Evolutionary conservation across 2,329 filamentous ascomycete genomes (phyloP), one percentile per base, ranked within the genome.

Genomic region (Akanthomyces muscarius): DNA sequence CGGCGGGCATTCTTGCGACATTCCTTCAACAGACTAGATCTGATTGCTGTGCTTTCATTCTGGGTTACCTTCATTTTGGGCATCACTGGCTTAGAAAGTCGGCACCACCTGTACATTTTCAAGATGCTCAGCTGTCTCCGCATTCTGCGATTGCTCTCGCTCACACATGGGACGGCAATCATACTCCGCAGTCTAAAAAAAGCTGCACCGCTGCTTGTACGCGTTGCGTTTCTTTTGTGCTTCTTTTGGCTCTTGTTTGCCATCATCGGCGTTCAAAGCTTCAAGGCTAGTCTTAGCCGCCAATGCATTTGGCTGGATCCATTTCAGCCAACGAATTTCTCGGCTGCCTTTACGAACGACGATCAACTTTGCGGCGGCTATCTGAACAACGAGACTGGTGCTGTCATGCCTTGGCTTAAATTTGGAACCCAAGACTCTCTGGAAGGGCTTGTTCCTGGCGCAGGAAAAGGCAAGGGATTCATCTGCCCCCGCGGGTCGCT

Each of bases 161-260:
- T 99, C 58, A 99, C 95, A 1, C 93, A 92, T 69, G 95, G 95
- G 68, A 99, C 96, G 63, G 90, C 93, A 60, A 93, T 98, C 63
- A 99, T 99, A 70, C 80, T 99, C 51, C 86, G 92, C 73, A 98
- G 94, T 83, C 76, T 99, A 65, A 99, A 99, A 73, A 96, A 97
- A 73, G 93, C 95, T 1, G 92, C 94, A 0, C 95, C 96, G 2
- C 81, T 97, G 42, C 85, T 99, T 28, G 86, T 97, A 30, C 92
- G 97, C 66, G 93, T 99, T 38, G 93, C 91, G 1, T 97, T 99
- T 72, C 81, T 99, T 25, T 92, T 99, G 68, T 85, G 90, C 16
- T 99, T 99, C 77, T 99, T 99, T 77, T 99, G 95, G 95, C 83
- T 99, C 48, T 79, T 98, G 13, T 99, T 99, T 77, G 95, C 92